phyloP scores from a whole-genome alignment of 139 green algal genomes.

The Picochlorum sp. region DNA sequence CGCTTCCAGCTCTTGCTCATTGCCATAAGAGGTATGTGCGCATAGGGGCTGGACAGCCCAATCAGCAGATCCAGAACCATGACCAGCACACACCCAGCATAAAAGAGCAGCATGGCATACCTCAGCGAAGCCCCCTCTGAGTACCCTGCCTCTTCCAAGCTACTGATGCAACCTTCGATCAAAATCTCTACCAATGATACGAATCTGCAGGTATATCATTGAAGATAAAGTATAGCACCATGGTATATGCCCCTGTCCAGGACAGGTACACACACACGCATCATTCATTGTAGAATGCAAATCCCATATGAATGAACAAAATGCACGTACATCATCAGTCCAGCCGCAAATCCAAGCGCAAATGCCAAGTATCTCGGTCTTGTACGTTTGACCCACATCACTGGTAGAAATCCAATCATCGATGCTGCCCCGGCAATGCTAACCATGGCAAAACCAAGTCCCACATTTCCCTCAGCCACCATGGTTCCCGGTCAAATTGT shows the following conservation, averaged over 20 bases:
- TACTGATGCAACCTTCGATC: constrained; percentile 24
- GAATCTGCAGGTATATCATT: too few relatives aligned
- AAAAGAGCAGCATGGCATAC: constrained; percentile 52
- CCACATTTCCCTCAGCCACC: constrained; percentile 37
- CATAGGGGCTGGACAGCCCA: constrained; percentile 10
- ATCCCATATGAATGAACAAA: too few relatives aligned
- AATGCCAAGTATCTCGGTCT: constrained; percentile 32
- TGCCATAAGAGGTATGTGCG: not conserved
- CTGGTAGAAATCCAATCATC: constrained; percentile 21
- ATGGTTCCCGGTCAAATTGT: too few relatives aligned
- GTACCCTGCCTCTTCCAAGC: constrained; percentile 27
- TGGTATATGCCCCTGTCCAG: too few relatives aligned
- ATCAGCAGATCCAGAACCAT: constrained; percentile 34
- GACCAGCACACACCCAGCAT: constrained; percentile 36
- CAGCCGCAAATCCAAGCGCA: constrained; percentile 39
- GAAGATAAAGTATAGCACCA: too few relatives aligned
- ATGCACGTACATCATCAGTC: constrained; percentile 58
- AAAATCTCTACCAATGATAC: constrained; percentile 62
- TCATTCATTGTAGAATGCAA: too few relatives aligned
- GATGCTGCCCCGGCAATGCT: constrained; percentile 40
- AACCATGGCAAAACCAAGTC: constrained; percentile 53
- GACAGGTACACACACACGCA: too few relatives aligned
- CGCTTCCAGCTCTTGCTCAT: not conserved
- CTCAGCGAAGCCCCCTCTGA: constrained; percentile 16
- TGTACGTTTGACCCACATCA: constrained; percentile 38